Base-by-base conservation (phyloP, 2,329 filamentous ascomycete species). In the Aureobasidium zeae region DNA sequence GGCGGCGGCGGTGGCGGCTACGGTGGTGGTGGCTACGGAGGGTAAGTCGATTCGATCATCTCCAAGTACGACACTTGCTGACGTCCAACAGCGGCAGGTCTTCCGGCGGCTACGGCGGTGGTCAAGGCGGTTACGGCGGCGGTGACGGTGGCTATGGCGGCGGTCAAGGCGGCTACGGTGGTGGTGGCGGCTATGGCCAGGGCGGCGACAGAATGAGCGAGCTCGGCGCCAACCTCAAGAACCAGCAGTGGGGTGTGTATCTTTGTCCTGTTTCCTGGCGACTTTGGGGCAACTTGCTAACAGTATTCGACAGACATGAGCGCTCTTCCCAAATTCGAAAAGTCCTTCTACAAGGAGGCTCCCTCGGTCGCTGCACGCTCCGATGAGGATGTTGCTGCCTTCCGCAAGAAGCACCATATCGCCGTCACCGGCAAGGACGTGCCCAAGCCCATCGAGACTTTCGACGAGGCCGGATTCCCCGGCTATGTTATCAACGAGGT, bases 281-380 rank as follows among this genome's bases (percentile, higher is more conserved):
- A n/a, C n/a, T 20, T 36, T n/a, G n/a, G n/a, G n/a, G n/a, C 48
- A 45, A 48, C 51, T 44, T 50, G 51, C 57, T 60, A 53, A 63
- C 50, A 46, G 19, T 13, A 16, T 17, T 37, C 45, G n/a, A 48
- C 26, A 91, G 91, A 98, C 62, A 57, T 91, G 43, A 72, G 64
- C 58, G 64, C 80, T 5, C 61, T 98, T 33, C 89, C 91, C 56
- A 96, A 96, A 68, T 98, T 98, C 69, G 91, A 98, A 64, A 98
- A 98, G 70, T 88, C 85, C 7, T 98, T 98, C 71, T 98, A 98
- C 77, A 94, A 96, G 72, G 91, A 96, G 69, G 81, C 91, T 61
- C 74, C 81, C 22, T 77, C 78, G 48, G 89, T 98, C 49, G 67
- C 79, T 49, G 72, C 66, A 57, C 85, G 91, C 59, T 79, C 86